Base-by-base conservation (phyloP, 2,329 filamentous ascomycete genomes). In the Aspergillus quadrilineatus region DNA sequence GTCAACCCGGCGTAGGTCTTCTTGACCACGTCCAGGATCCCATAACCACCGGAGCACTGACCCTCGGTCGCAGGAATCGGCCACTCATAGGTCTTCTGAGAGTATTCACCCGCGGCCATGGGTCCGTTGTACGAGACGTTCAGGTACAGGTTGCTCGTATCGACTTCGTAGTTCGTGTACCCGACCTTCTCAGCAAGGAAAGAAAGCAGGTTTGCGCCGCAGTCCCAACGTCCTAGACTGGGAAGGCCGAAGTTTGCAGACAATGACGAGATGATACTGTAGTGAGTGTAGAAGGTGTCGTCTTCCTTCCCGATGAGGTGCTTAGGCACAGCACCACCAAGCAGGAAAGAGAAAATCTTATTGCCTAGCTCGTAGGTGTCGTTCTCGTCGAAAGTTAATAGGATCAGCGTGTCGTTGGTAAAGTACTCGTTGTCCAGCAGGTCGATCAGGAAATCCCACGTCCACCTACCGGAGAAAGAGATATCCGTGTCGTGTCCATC, bases 311-410 rank as follows among this genome's bases (percentile, higher is more conserved):
- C 88, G 32, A 84, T 75, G 2, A 89, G 81, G 8, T 81, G 47
- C 3, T 77, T 53, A 8, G 89, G 88, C 1, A 95, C 73, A 14
- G 85, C 87, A 58, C 89, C 89, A n/a, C 90, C 90, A 1, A 95
- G 77, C 0, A 94, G 80, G 61, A 94, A 80, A 59, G 79, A 84
- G 58, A 89, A 82, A 57, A 94, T 80, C 36, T 80, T 80, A 80
- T 93, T 94, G 63, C 82, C 82, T 29, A 79, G 76, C 12, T 79
- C 75, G 73, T 92, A 91, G 8, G 83, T 85, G 64, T 88, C 82
- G 73, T 87, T 90, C 76, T 94, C 90, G 62, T 95, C 90, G 67
- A 90, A 94, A n/a, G 86, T 92, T 59, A 94, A 73, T 5, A 93
- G 77, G n/a, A 94, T 82, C 1, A 93, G 81, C 0, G 89, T 93